Evolutionary conservation across 345 rosid genomes (phyloP).

Genomic region (Erucastrum elatum): DNA sequence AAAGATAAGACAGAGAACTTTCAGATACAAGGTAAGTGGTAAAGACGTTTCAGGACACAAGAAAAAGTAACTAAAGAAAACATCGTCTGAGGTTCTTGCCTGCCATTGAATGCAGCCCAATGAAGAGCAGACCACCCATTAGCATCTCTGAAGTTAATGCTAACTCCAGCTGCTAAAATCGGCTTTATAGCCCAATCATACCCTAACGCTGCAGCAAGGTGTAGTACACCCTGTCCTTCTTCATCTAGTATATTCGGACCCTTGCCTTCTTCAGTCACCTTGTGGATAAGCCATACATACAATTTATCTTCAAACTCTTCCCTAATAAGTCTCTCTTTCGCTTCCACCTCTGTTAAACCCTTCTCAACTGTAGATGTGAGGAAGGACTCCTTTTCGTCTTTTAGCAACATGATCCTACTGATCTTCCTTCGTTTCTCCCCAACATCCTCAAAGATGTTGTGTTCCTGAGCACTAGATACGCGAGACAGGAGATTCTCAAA

Average conservation of each 20-base stretch:
- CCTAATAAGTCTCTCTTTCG: constrained; percentile 47
- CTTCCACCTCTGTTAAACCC: constrained; percentile 34
- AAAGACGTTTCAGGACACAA: neutral
- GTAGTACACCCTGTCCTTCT: constrained; percentile 82
- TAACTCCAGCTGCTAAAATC: constrained; percentile 67
- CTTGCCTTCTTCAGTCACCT: constrained; percentile 70
- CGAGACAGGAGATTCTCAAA: constrained; percentile 60
- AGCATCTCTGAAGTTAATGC: constrained; percentile 80
- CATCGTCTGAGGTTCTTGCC: constrained; percentile 49
- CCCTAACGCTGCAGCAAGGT: constrained; percentile 85
- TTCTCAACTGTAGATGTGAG: constrained; percentile 21
- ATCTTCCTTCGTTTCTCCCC: constrained; percentile 52
- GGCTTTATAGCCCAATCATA: constrained; percentile 86
- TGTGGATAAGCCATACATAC: constrained; percentile 73
- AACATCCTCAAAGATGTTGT: constrained; percentile 45
- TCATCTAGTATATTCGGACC: constrained; percentile 68
- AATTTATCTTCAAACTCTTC: constrained; percentile 63
- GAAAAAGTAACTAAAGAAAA: constrained; percentile 11
- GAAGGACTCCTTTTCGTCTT: constrained; percentile 64
- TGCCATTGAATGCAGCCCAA: constrained; percentile 93
- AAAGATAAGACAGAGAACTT: neutral
- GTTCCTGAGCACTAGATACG: constrained; percentile 40
- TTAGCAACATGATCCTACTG: constrained; percentile 57
- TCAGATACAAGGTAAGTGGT: neutral
- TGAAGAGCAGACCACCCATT: constrained; percentile 98